Base-by-base conservation (phyloP, 768 basidiomycete species). In the Hygrophoropsis aurantiaca region DNA sequence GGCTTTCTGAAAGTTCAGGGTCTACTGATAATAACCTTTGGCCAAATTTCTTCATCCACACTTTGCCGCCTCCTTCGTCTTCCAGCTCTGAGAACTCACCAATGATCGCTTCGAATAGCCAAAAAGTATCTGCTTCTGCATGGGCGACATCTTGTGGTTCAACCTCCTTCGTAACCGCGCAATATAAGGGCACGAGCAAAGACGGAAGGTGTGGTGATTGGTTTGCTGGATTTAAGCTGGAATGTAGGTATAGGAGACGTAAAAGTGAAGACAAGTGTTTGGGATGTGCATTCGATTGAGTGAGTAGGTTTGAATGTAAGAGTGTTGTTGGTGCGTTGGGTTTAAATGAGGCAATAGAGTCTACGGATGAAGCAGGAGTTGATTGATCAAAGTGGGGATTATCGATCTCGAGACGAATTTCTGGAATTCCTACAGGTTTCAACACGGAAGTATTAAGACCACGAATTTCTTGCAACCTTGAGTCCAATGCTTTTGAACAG, bases 81-180 rank as follows among this genome's bases (percentile, higher is more conserved):
- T 84, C 83, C n/a, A 91, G 60, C 42, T 87, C 88, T 1, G 79
- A 71, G 40, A 90, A 79, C 57, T 90, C 88, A 21, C 82, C 80
- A 0, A 89, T 68, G 55, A 90, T 72, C 0, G 81, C 77, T 61
- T 90, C 87, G 46, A 90, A 85, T 4, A 90, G 57, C 89, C 88
- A 91, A 61, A 91, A 91, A 0, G 84, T 77, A 56, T 91, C 89
- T 2, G 89, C 88, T 62, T 91, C 89, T 4, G 75, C 76, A 60
- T 90, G 86, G 0, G 77, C 73, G 9, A 78, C 60, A 35, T 87
- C 84, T 44, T 79, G 75, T 0, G 74, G 64, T 15, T 86, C 77
- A 1, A 81, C 71, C 57, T 90, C 87, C 57, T 80, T 77, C 15
- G 70, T 64, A 40, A 89, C 67, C 0, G 78, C 79, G 7, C 75